These are phyloP conservation scores for Zygotorulaspora danielsina DNA, from an alignment of 805 yeast species.

Conservation along the genomic window DNA sequence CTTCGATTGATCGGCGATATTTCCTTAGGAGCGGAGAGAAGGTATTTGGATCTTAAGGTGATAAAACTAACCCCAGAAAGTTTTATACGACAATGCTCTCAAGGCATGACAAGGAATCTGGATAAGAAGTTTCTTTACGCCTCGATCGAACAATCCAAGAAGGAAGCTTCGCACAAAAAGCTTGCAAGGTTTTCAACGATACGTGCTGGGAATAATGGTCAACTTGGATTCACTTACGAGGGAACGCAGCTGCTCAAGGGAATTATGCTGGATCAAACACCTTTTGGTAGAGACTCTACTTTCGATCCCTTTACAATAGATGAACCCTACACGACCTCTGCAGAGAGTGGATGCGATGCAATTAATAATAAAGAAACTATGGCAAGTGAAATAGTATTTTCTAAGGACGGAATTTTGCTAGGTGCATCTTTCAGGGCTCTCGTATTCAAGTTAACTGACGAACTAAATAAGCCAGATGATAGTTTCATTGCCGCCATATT, in stretches of 20 bases:
- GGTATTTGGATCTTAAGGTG: constrained; percentile 60
- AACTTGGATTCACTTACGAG: constrained; percentile 19
- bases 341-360: constrained; percentile 8
- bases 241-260: constrained; percentile 37
- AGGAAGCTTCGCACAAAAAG: constrained; percentile 9
- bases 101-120: constrained; percentile 49
- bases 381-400: constrained; percentile 40
- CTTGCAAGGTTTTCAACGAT: constrained; percentile 36
- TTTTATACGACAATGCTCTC: constrained; percentile 58
- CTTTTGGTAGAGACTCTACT: constrained; percentile 37
- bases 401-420: constrained; percentile 45
- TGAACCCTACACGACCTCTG: constrained; percentile 21
- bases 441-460: constrained; percentile 63
- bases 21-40: constrained; percentile 52
- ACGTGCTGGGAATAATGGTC: constrained; percentile 29
- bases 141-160: constrained; percentile 14
- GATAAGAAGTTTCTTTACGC: constrained; percentile 30
- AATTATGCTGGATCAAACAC: constrained; percentile 34
- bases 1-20: constrained; percentile 63
- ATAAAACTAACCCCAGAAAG: constrained; percentile 56
- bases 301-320: constrained; percentile 36
- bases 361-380: constrained; percentile 27
- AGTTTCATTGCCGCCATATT: constrained; percentile 71
- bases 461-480: constrained; percentile 55
- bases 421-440: constrained; percentile 73